Evolutionary conservation across 1,139 yeast species (phyloP), one percentile per base, ranked within the genome.

Genomic region (Candida sanyaensis): DNA sequence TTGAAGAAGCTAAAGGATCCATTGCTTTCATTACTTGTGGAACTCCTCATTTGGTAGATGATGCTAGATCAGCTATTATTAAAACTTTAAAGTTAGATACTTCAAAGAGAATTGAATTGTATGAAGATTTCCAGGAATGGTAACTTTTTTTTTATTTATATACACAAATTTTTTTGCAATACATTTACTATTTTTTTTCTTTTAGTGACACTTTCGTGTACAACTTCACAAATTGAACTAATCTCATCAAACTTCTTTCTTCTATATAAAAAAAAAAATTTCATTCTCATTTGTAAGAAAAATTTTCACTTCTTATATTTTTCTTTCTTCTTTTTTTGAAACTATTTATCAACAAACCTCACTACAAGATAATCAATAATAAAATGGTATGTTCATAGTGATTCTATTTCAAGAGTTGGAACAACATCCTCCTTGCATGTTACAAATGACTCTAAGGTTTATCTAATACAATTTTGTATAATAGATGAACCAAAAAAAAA

Each of bases 1-100:
- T 76, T 6, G 44, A 44, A 1, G 63, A 59, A 34, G 53, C 72
- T 12, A 49, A 52, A 3, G 68, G 67, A 1, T 62, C 78, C 0
- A 55, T 77, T 36, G 76, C 74, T 1, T 63, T 75, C 49, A 70
- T 67, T 30, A 63, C 69, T 5, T 74, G 79, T 59, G 76, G 71
- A 1, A 71, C 68, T 44, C 68, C 73, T 12, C 49, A 53, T 28
- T 62, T 73, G 66, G 68, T 64, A 40, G 86, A 81, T 60, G 67
- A 68, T 37, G 59, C 72, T 7, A 71, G 68, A 34, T 47, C 48
- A 13, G 54, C 57, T 1, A 58, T 62, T 17, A 33, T 48, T 6
- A 13, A 42, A 4, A 55, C 52, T 13, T 48, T 58, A 28, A 47
- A 50, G 36, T 45, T 52, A 10, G 56, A 54, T 38, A 36, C 50